Conservation (phyloP, 805 yeast genomes). For the Cyberlindnera nakhonratchasimensis region DNA sequence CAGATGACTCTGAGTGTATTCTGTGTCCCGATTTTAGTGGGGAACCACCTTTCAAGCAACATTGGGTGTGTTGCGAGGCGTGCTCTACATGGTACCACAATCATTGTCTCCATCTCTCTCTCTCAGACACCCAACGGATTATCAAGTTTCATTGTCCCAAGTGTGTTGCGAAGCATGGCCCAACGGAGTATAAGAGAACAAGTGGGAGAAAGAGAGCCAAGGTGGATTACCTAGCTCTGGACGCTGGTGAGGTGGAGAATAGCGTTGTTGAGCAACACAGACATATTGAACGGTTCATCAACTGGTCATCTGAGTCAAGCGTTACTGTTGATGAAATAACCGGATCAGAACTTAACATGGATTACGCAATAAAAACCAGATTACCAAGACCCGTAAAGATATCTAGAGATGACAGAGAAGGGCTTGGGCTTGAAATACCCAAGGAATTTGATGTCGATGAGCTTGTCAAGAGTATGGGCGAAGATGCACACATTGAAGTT, state of each 20-base stretch:
- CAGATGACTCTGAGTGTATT: conserved; percentile 15
- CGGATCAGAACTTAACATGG: conserved; percentile 33
- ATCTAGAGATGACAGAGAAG: conserved; percentile 29
- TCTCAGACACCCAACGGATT: conserved; percentile 37
- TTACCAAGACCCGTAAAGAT: conserved; percentile 45
- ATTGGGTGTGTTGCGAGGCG: conserved; percentile 60
- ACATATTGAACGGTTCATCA: conserved; percentile 37
- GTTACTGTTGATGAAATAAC: conserved; percentile 21
- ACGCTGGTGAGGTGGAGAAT: conserved; percentile 56
- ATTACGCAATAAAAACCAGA: conserved; percentile 34
- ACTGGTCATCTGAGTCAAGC: conserved; percentile 9
- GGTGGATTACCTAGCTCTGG: conserved; percentile 75
- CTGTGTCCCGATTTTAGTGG: conserved; percentile 10
- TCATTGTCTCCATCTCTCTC: conserved; percentile 41
- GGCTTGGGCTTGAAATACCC: conserved; percentile 56
- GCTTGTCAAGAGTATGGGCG: conserved; percentile 59
- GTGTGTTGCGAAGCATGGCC: conserved; percentile 47
- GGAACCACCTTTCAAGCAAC: conserved; percentile 10
- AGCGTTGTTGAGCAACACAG: conserved; percentile 43
- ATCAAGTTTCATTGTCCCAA: conserved; percentile 51
- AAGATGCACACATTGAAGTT: conserved; percentile 63
- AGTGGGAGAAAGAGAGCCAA: conserved; percentile 52
- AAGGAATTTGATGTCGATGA: conserved; percentile 49
- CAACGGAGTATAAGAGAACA: conserved; percentile 45
- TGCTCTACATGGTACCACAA: conserved; percentile 47